phyloP scores from a whole-genome alignment of 2,329 filamentous ascomycete genomes.

The Aspergillus ibericus region DNA sequence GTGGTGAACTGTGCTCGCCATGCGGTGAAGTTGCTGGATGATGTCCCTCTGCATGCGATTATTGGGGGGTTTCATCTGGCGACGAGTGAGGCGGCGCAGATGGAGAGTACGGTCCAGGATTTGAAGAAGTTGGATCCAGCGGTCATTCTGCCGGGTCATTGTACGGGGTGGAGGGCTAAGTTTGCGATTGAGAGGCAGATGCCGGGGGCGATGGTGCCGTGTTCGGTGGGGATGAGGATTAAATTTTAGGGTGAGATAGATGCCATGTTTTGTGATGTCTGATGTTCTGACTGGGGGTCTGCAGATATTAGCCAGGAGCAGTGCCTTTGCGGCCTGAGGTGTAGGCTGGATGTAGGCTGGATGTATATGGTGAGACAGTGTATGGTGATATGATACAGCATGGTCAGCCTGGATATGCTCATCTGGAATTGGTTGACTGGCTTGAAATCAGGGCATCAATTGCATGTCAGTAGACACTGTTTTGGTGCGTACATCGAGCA shows the following conservation, averaged over 20 bases:
- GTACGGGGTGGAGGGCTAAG: constrained; percentile 58
- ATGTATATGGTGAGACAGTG: too few species aligned
- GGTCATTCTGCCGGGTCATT: constrained; percentile 56
- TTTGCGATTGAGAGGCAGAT: constrained; percentile 54
- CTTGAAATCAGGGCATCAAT: not conserved
- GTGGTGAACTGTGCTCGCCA: constrained; percentile 54
- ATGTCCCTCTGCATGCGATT: constrained; percentile 50
- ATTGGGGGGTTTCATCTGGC: constrained; percentile 58
- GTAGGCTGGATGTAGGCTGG: too few species aligned
- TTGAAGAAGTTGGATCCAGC: constrained; percentile 50
- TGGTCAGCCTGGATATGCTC: not conserved
- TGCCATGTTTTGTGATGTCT: too few species aligned
- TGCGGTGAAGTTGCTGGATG: constrained; percentile 43
- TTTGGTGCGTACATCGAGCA: not conserved
- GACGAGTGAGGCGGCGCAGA: constrained; percentile 44
- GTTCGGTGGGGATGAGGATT: constrained; percentile 51
- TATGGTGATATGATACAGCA: not conserved
- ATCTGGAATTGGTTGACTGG: too few species aligned
- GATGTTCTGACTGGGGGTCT: too few species aligned
- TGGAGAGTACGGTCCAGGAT: constrained; percentile 50
- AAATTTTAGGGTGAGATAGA: constrained; percentile 36
- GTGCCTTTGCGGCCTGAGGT: too few species aligned
- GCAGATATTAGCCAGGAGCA: too few species aligned
- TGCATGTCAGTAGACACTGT: not conserved
- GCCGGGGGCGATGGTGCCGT: constrained; percentile 52